Base-by-base conservation (phyloP, 805 yeast genomes). In the Metschnikowia hibisci region DNA sequence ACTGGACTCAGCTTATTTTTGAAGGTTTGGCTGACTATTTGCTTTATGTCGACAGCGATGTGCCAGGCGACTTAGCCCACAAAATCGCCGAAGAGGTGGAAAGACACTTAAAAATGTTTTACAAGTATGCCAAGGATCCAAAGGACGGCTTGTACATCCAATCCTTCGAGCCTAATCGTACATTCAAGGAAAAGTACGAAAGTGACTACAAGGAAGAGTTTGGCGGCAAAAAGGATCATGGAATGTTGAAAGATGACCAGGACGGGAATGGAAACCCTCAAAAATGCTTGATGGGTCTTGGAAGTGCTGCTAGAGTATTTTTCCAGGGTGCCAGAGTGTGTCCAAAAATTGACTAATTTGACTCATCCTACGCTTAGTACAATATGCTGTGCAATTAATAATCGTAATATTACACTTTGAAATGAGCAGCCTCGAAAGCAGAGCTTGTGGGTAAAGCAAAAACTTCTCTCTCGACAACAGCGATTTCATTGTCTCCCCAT, bases 381-480 rank as follows among this genome's bases (percentile, higher is more conserved):
- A 22, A 11, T 26, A 27, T 35, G 32, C 39, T 35, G 30, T 35
- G 26, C 16, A 15, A 13, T 13, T 35, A 27, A n/a, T 29, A 23
- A 4, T 25, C 13, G 18, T 29, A 29, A 9, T 20, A 36, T 37
- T 43, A 52, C 16, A 52, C 31, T 15, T 40, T 46, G 15, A 48
- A 36, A 22, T 35, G 50, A 23, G 81, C 76, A 49, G 79, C 62
- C 48, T 78, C 75, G 63, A 83, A 85, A 40, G 91, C 89, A 33
- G 85, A 78, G 15, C 80, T 69, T 13, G 76, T 63, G 23, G 80
- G 74, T 45, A 77, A 65, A 34, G 80, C 74, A 54, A 73, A 75
- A 40, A 76, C 66, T 4, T 93, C 91, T 61, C 89, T 76, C 61
- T 90, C 97, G 31, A 88, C 77, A 23, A 90, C 78, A 3, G 86